Evolutionary conservation across 2,329 filamentous ascomycete genomes (phyloP), one percentile per base, ranked within the genome.

Genomic region (Myriosclerotinia duriaeana): DNA sequence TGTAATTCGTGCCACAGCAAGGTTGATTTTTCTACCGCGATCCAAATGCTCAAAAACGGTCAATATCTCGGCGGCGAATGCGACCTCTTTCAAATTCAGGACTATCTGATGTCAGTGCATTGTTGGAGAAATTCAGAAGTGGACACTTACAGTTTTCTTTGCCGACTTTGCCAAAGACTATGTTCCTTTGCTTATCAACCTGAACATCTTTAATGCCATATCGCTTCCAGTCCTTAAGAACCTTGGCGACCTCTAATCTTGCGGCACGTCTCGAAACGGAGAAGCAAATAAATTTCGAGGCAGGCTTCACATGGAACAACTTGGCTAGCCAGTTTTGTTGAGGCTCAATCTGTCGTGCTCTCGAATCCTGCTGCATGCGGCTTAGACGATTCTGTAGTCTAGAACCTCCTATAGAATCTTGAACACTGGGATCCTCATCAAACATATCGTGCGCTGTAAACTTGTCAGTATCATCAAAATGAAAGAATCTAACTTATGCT

Each of bases 311-410:
- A 65, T 92, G 87, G 80, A 98, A 92, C 55, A 98, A 86, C 20
- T 92, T 90, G 40, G 92, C 89, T 64, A 98, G 85, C 93, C 94
- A 97, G 72, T 90, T 96, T 74, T 92, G 88, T 75, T 87, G 89
- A 40, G 87, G 84, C 69, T 87, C 87, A 73, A 85, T 90, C 78
- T 83, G 76, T 69, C 79, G 79, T 70, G 74, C 54, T 48, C 12
- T 12, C 38, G 50, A 26, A 2, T 22, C 40, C 8, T 55, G 50
- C 34, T 66, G 22, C 34, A 42, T 22, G n/a, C 50, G 50, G 6
- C 36, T 66, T 15, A 34, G 42, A 4, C 52, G 71, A 71, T 53
- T 69, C 56, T 72, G 73, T 61, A 65, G 69, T 44, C 48, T 70
- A 3, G 65, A 55, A 22, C 74, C 71, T 22, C 62, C 55, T 36